Conservation (phyloP, 2,329 filamentous ascomycete species). For the Chaetomiaceae sp. region DNA sequence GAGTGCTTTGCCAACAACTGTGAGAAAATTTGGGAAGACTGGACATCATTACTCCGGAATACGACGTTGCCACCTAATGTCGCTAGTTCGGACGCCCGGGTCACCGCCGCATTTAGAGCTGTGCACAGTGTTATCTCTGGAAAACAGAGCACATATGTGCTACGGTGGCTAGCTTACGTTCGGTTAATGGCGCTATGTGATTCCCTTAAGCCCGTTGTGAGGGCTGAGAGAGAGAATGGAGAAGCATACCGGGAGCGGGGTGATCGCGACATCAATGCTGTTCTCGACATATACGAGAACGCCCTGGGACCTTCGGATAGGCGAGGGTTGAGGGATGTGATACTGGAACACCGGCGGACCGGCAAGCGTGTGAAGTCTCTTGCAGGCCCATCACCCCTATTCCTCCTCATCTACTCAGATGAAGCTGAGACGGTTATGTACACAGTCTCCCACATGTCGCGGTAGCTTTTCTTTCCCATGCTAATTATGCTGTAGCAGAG, state of each 20-base stretch:
- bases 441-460: not conserved
- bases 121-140: conserved; percentile 8
- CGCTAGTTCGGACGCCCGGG: conserved; percentile 12
- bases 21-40: conserved; percentile 11
- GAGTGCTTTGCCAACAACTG: conserved; percentile 8
- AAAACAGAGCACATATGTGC: conserved; percentile 4
- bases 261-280: conserved; percentile 9
- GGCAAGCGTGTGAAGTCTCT: conserved; percentile 6
- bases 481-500: too few relatives aligned
- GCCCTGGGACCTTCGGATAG: conserved; percentile 7
- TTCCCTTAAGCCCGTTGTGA: conserved; percentile 8
- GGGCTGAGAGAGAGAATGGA: conserved; percentile 11
- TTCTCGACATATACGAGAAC: conserved; percentile 13
- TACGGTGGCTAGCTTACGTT: conserved; percentile 11
- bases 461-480: too few relatives aligned
- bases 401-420: conserved; percentile 9
- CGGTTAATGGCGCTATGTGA: conserved; percentile 8
- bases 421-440: conserved; percentile 8
- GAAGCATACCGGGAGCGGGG: conserved; percentile 7
- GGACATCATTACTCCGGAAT: conserved; percentile 11
- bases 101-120: conserved; percentile 13
- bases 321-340: conserved; percentile 6
- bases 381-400: conserved; percentile 7
- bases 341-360: conserved; percentile 4
- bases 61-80: conserved; percentile 9